These are phyloP conservation scores for Septoria petroselini DNA, from an alignment of 2,329 filamentous ascomycete genomes.

Conservation along the genomic window DNA sequence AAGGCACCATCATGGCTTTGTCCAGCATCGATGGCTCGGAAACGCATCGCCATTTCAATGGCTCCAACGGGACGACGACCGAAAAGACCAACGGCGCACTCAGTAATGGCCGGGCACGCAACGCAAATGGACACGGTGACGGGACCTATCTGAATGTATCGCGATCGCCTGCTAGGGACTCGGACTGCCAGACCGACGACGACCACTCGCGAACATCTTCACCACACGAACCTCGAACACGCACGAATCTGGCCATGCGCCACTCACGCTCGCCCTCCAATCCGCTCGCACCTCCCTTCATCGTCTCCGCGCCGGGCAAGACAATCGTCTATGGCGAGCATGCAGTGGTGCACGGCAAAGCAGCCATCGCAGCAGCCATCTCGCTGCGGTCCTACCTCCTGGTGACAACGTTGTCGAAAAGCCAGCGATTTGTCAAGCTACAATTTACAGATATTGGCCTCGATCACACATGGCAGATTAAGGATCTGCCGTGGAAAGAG, in stretches of 20 bases:
- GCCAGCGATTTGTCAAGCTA: constrained; percentile 79
- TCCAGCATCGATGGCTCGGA: not conserved
- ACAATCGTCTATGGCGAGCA: constrained; percentile 98
- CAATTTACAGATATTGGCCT: constrained; percentile 89
- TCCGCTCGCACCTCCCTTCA: constrained; percentile 79
- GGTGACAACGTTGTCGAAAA: constrained; percentile 90
- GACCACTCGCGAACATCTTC: constrained; percentile 7
- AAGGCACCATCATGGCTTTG: constrained; percentile 6
- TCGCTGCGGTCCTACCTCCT: constrained; percentile 94
- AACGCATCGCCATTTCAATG: constrained; percentile 9
- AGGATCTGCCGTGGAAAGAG: constrained; percentile 78
- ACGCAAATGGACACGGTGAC: not conserved
- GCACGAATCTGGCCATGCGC: constrained; percentile 2
- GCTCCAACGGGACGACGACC: not conserved
- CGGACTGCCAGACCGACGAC: constrained; percentile 9
- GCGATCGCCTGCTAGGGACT: constrained; percentile 7
- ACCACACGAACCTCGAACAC: not conserved
- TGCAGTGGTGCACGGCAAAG: constrained; percentile 95
- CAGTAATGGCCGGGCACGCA: not conserved
- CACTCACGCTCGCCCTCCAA: constrained; percentile 42
- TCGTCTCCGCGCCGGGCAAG: constrained; percentile 97
- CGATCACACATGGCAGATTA: constrained; percentile 90
- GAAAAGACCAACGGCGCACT: not conserved
- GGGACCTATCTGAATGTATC: not conserved
- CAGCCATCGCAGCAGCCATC: constrained; percentile 91